Base-by-base conservation (phyloP, 2,329 filamentous ascomycete genomes). In the Colletotrichum liaoningense region DNA sequence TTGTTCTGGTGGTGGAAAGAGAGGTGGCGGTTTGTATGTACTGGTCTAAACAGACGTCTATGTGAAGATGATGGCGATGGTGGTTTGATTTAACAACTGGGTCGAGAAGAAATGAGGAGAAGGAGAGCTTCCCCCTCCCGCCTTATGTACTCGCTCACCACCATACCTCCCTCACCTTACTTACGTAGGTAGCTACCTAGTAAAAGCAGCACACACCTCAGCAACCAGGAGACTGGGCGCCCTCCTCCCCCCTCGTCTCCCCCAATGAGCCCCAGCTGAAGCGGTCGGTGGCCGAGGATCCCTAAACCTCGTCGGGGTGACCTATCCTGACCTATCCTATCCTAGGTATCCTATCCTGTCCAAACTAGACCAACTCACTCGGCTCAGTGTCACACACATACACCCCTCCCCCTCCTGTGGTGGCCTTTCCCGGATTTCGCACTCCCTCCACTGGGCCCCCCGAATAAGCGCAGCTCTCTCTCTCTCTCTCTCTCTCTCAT, bases 101-200 rank as follows among this genome's bases (percentile, higher is more conserved):
- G 14, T 26, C 46, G 12, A 30, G 14, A 46, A 35, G 0, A 0
- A 11, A 16, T 5, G 42, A 33, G n/a, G 8, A n/a, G 22, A 14
- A 9, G 52, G 26, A 58, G 35, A 33, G 49, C 28, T 42, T 62
- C 35, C 57, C 42, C 33, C 42, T 64, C 60, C 42, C 56, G 30
- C 56, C 38, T 73, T 73, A 73, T 73, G 71, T 73, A 73, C 33
- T 57, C 59, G 56, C 54, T 30, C 35, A 64, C 42, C 57, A 57
- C 19, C 70, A 46, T 22, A 38, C 54, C 54, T 35, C 46, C 54
- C 46, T 42, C 6, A 19, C 14, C 14, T 42, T 19, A 42, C 14
- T 42, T 19, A 42, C 14, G 38, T 42, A 42, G 38, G 38, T 42
- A 42, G 38, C 38, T 42, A 42, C 12, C 12, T 16, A 8, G 14